These are phyloP conservation scores for Claviceps humidiphila DNA, from an alignment of 2,329 filamentous ascomycete species.

Conservation along the genomic window DNA sequence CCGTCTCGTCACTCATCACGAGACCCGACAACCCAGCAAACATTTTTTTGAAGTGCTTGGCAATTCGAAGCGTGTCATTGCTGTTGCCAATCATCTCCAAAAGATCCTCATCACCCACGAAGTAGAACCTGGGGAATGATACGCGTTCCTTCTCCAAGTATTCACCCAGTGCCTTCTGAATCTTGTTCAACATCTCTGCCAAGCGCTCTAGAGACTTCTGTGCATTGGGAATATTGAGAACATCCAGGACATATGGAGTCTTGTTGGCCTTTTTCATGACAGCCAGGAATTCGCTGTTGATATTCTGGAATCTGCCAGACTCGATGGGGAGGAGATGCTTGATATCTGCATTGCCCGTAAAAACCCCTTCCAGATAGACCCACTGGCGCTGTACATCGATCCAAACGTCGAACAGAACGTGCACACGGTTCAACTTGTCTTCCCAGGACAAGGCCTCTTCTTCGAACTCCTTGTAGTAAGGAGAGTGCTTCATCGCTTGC, in stretches of 20 bases:
- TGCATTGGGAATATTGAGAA: constrained; percentile 87
- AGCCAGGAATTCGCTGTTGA: constrained; percentile 97
- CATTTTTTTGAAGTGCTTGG: constrained; percentile 99
- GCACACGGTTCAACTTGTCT: constrained; percentile 92
- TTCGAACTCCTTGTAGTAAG: constrained; percentile 98
- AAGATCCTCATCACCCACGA: constrained; percentile 95
- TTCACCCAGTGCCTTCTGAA: constrained; percentile 95
- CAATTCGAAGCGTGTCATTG: constrained; percentile 89
- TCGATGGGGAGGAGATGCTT: constrained; percentile 95
- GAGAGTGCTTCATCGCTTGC: constrained; percentile 97
- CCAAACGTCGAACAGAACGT: constrained; percentile 98
- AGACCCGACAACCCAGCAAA: constrained; percentile 91
- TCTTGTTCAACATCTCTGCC: constrained; percentile 96
- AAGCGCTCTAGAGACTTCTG: constrained; percentile 92
- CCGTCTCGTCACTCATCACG: constrained; percentile 72
- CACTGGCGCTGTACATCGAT: constrained; percentile 99
- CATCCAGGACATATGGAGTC: constrained; percentile 87
- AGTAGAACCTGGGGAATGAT: constrained; percentile 97
- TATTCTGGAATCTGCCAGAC: constrained; percentile 94
- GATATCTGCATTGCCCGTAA: constrained; percentile 97
- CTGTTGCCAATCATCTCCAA: constrained; percentile 99
- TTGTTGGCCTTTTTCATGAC: constrained; percentile 99
- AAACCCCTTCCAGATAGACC: constrained; percentile 98
- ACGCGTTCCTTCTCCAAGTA: constrained; percentile 97
- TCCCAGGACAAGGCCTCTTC: constrained; percentile 96